Conservation (phyloP, 345 rosid genomes). For the Kandelia obovata region DNA sequence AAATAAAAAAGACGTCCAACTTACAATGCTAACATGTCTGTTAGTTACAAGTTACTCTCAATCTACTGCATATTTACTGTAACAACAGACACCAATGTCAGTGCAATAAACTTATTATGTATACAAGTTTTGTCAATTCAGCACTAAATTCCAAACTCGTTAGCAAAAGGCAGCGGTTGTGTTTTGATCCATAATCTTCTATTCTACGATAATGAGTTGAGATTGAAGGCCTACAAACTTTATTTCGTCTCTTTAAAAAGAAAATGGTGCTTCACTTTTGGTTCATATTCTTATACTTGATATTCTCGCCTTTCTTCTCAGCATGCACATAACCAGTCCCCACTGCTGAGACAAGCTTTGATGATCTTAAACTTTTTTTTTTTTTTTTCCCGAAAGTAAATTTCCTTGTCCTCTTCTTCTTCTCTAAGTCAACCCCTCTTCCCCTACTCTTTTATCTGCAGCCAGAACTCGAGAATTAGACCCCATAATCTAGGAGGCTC, state of each 20-base stretch:
- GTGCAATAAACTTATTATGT: no score
- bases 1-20: no score
- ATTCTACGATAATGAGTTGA: no score
- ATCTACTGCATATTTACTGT: no score
- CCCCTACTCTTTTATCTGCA: conserved; percentile 28
- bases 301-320: conserved; percentile 18
- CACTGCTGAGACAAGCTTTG: conserved; percentile 24
- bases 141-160: no score
- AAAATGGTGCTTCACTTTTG: conserved; percentile 16
- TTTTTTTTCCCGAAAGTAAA: conserved; percentile 15
- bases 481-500: no score
- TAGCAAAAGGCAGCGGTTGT: no score
- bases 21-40: no score
- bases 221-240: background rate
- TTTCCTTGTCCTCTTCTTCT: conserved; percentile 34
- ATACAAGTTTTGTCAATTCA: no score
- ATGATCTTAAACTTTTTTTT: conserved; percentile 23
- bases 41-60: no score
- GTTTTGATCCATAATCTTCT: no score
- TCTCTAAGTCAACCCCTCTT: conserved; percentile 27
- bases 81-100: no score
- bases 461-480: background rate
- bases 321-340: conserved; percentile 27
- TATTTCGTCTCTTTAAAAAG: conserved; percentile 20
- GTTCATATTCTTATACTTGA: conserved; percentile 32